Evolutionary conservation across 768 basidiomycete genomes (phyloP).

Genomic region (Tremella fuciformis): DNA sequence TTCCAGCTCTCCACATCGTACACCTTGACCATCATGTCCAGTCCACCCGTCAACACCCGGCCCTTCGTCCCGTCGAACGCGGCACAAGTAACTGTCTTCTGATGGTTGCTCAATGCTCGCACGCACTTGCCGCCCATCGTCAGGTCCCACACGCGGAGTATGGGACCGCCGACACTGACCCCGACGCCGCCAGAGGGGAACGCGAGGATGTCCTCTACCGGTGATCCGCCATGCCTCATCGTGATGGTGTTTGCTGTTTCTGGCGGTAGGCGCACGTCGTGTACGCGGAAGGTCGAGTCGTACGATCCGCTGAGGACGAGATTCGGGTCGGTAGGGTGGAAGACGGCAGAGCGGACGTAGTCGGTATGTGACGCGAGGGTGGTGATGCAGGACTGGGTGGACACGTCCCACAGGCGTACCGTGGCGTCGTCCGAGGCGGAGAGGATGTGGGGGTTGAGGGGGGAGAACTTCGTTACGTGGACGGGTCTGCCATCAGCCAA

Average conservation of each 20-base stretch:
- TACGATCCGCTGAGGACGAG: conserved; percentile 90
- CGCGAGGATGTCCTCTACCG: conserved; percentile 89
- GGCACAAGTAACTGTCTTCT: conserved; percentile 91
- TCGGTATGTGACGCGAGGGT: conserved; percentile 87
- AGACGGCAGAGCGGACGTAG: conserved; percentile 90
- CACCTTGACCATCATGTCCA: conserved; percentile 98
- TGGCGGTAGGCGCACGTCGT: conserved; percentile 64
- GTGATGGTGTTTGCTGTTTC: conserved; percentile 60
- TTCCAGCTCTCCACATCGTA: conserved; percentile 89
- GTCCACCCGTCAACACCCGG: conserved; percentile 78
- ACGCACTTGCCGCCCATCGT: conserved; percentile 72
- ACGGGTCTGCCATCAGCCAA: conserved; percentile 62
- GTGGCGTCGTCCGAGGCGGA: conserved; percentile 97
- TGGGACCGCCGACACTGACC: conserved; percentile 83
- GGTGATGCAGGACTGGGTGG: conserved; percentile 72
- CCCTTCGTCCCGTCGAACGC: conserved; percentile 72
- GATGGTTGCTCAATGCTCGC: conserved; percentile 91
- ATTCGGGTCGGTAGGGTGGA: conserved; percentile 76
- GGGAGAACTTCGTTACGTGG: conserved; percentile 88
- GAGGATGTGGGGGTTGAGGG: conserved; percentile 72
- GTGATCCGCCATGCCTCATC: conserved; percentile 56
- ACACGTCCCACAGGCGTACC: conserved; percentile 89
- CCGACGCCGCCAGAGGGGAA: conserved; percentile 74
- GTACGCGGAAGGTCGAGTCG: conserved; percentile 83
- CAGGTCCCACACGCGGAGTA: conserved; percentile 91